phyloP scores from a whole-genome alignment of 441 rosid species.

The Metrosideros polymorpha region DNA sequence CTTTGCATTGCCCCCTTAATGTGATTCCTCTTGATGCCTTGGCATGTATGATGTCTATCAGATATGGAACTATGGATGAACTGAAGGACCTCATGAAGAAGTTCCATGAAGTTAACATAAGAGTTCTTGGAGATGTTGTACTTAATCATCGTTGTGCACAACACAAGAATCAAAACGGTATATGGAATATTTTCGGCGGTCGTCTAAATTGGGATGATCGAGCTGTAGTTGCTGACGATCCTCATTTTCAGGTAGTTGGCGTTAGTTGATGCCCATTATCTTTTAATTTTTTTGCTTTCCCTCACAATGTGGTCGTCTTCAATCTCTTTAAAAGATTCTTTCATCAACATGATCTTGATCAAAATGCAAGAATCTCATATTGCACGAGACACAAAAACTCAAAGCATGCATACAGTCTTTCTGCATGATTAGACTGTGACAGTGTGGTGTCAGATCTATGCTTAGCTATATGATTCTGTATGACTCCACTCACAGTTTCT shows the following conservation, averaged over 20 bases:
- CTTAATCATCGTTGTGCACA: slow-evolving; percentile 97
- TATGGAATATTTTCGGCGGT: slow-evolving; percentile 97
- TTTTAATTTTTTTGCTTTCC: background rate
- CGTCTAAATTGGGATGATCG: slow-evolving; percentile 90
- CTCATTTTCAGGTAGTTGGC: slow-evolving; percentile 80
- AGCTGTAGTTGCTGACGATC: slow-evolving; percentile 93
- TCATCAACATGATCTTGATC: background rate
- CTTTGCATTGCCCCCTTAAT: background rate
- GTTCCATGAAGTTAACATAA: slow-evolving; percentile 63
- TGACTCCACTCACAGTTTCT: background rate
- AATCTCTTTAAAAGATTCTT: background rate
- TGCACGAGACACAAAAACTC: background rate
- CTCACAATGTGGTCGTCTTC: background rate
- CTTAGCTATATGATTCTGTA: background rate
- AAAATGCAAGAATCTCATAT: background rate
- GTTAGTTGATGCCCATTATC: background rate
- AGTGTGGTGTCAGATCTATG: background rate
- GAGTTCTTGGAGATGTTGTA: slow-evolving; percentile 90
- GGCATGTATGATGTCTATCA: slow-evolving; percentile 6
- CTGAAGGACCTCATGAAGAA: slow-evolving; percentile 65
- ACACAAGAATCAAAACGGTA: slow-evolving; percentile 69
- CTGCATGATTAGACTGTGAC: background rate
- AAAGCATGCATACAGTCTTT: background rate
- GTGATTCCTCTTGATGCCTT: background rate
- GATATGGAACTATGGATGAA: slow-evolving; percentile 82